phyloP scores from a whole-genome alignment of 2,329 filamentous ascomycete species.

The Ceratocystiopsis sp. region DNA sequence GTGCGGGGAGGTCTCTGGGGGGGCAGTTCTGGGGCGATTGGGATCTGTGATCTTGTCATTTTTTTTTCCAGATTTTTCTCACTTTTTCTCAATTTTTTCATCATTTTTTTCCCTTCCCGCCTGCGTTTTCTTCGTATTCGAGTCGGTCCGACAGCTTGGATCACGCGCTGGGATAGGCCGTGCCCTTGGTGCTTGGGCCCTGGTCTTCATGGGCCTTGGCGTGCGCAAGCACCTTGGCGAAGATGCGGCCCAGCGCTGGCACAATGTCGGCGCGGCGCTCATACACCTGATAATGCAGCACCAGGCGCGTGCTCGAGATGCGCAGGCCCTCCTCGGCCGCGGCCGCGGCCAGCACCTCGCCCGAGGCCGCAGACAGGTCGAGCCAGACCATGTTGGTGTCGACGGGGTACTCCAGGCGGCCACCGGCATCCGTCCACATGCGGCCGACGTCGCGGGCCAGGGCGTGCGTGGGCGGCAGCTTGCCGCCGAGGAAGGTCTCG shows the following conservation, averaged over 20 bases:
- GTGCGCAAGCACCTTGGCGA: slow-evolving; percentile 20
- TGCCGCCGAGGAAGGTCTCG: slow-evolving; percentile 55
- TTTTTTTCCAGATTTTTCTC: too few species aligned
- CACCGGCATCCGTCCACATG: slow-evolving; percentile 53
- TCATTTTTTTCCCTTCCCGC: too few species aligned
- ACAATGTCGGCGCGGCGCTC: slow-evolving; percentile 42
- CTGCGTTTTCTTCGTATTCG: too few species aligned
- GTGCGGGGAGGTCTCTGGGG: too few species aligned
- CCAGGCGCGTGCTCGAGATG: slow-evolving; percentile 23
- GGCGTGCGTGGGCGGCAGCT: slow-evolving; percentile 41
- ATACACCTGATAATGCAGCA: slow-evolving; percentile 44
- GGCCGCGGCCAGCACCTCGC: slow-evolving; percentile 21
- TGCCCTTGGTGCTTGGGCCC: too few species aligned
- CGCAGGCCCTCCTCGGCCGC: slow-evolving; percentile 25
- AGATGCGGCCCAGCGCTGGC: slow-evolving; percentile 35
- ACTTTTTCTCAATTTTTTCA: too few species aligned
- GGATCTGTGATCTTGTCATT: too few species aligned
- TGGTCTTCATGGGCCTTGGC: too few species aligned
- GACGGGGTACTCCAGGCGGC: slow-evolving; percentile 48
- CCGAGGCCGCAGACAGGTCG: slow-evolving; percentile 42
- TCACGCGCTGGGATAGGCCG: too few species aligned
- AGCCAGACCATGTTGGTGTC: slow-evolving; percentile 93
- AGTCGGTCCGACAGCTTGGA: too few species aligned
- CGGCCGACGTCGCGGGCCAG: slow-evolving; percentile 41
- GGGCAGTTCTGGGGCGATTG: too few species aligned